Evolutionary conservation across 1,139 yeast genomes (phyloP).

Genomic region (Hansenula sp.): DNA sequence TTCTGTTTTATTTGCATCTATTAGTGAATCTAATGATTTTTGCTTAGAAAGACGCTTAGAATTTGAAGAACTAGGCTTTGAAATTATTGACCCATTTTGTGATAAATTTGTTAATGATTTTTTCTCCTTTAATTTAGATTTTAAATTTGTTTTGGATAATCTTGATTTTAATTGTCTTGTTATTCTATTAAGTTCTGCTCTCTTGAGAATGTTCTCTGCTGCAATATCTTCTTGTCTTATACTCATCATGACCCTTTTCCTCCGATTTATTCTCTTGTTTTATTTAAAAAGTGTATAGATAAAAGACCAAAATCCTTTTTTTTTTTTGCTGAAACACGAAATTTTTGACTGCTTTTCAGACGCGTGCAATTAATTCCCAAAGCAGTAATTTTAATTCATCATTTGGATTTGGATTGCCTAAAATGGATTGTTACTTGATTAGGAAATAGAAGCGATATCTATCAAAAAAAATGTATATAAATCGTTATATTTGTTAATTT

Average conservation of each 20-base stretch:
- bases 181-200: slow-evolving; percentile 37
- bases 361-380: too few species aligned
- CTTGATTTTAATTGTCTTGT: slow-evolving; percentile 35
- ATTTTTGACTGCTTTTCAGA: too few species aligned
- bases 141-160: slow-evolving; percentile 32
- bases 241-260: slow-evolving; percentile 1
- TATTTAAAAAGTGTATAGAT: too few species aligned
- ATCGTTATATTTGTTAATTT: too few species aligned
- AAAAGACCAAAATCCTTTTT: too few species aligned
- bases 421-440: too few species aligned
- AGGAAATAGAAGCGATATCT: too few species aligned
- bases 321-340: too few species aligned
- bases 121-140: slow-evolving; percentile 15
- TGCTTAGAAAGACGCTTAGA: neutral
- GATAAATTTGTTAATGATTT: neutral
- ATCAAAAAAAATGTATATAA: too few species aligned
- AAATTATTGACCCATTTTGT: slow-evolving; percentile 1
- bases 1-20: slow-evolving; percentile 18
- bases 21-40: slow-evolving; percentile 16
- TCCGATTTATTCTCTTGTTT: too few species aligned
- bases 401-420: too few species aligned
- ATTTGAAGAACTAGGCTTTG: slow-evolving; percentile 4
- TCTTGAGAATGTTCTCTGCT: slow-evolving; percentile 34
- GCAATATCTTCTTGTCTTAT: slow-evolving; percentile 28
- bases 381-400: too few species aligned